Evolutionary conservation across 805 yeast genomes (phyloP), one percentile per base, ranked within the genome.

Genomic region (Nakazawaea pomicola): DNA sequence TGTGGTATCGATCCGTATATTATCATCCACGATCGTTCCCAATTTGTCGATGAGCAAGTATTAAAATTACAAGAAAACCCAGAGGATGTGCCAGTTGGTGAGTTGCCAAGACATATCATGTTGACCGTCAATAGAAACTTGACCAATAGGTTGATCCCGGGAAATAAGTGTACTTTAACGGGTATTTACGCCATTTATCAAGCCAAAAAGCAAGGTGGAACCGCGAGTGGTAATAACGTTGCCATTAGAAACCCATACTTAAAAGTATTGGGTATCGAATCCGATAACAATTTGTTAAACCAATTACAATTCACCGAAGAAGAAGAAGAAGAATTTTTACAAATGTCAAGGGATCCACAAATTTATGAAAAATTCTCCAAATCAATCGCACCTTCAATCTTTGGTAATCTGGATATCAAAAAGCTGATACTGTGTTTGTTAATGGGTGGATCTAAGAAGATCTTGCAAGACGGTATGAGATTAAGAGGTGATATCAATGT

Each of bases 81-180:
- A 10, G 99, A 93, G 60, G 86, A 86, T 82, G 97, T 93, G 2
- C 99, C 99, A 1, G 95, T 93, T 21, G 99, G 99, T 50, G 99
- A 93, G 65, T 83, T 93, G 88, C 99, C 99, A 7, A 78, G 99
- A 51, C 95, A 93, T 55, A 82, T 93, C 30, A 57, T 87, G 44
- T 70, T 93, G 48, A 84, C 93, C 32, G 87, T 88, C 25, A 98
- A 93, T 60, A 74, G 99, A 46, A 86, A 85, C 52, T 67, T 93
- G 57, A 83, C 96, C 20, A 93, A 93, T 64, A 79, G 76, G 48
- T 89, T 93, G 23, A 84, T 91, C 30, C 99, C 99, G 0, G 99
- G 99, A 19, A 86, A 95, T 0, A 71, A 97, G 49, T 95, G 95
- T 51, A 88, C 95, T 7, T 74, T 91, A 32, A 78, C 88, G 33